Base-by-base conservation (phyloP, 2,329 filamentous ascomycete genomes). In the Cordyceps fumosorosea region DNA sequence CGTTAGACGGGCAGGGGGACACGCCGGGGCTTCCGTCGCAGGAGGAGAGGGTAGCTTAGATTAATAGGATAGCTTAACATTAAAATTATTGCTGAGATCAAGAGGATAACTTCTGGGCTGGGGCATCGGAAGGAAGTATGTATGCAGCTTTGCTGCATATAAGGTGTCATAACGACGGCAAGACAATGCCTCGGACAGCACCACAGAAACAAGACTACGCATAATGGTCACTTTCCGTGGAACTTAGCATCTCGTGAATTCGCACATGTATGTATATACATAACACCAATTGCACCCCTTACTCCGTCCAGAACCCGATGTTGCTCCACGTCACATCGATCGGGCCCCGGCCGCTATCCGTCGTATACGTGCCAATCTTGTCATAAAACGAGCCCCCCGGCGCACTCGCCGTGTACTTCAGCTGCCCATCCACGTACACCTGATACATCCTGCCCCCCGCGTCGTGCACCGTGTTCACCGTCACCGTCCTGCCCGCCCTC, bases 381-480 rank as follows among this genome's bases (percentile, higher is more conserved):
- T 59, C 56, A 32, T 59, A 59, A 18, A 50, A 59, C 7, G 45
- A 24, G n/a, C 56, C 56, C 2, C 45, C 56, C 1, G 56, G 56
- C 16, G 45, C n/a, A 24, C 42, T 59, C 14, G 45, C 40, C 10
- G 45, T 50, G 10, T 29, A 59, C 56, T 26, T 51, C 26, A 40
- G 45, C 34, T 63, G 34, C 53, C 67, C 66, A 48, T 69, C 64
- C 45, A 69, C 62, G 24, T 69, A 69, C 14, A 69, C 63, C 40
- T 63, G 63, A 61, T 63, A 65, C 56, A 62, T 63, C 20, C 59
- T 52, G 10, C 50, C 57, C 7, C 64, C 54, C 22, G 64, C 59
- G 22, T 69, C 58, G 62, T 68, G 68, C 16, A 69, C 66, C 7
- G 66, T 69, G 59, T 69, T 68, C 58, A 69, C 64, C 51, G 63